Conservation (phyloP, 305 asterid genomes). For the Galium porrigens region DNA sequence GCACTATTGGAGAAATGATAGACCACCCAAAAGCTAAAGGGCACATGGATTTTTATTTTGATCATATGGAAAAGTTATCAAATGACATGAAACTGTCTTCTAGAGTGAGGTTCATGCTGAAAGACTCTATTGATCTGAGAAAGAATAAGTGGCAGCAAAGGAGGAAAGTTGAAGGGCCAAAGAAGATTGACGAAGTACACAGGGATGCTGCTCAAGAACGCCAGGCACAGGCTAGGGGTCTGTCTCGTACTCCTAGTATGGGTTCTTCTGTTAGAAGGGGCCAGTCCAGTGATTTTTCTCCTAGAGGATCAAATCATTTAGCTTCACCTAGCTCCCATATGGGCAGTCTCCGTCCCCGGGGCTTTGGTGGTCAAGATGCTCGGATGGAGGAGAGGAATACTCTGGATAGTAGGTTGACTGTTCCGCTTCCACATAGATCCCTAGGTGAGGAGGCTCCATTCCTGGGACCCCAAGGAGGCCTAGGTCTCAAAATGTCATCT, state of each 20-base stretch:
- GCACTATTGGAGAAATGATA: constrained; percentile 41
- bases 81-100: constrained; percentile 35
- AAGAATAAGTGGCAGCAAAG: constrained; percentile 46
- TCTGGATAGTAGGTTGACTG: constrained; percentile 27
- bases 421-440: constrained; percentile 32
- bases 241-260: constrained; percentile 34
- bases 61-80: constrained; percentile 26
- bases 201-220: constrained; percentile 50
- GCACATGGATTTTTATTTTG: constrained; percentile 35
- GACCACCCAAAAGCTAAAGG: constrained; percentile 36
- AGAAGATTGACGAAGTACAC: constrained; percentile 43
- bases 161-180: constrained; percentile 44
- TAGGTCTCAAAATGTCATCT: constrained; percentile 78
- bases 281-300: constrained; percentile 30
- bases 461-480: constrained; percentile 97
- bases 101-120: constrained; percentile 38
- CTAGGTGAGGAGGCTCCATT: constrained; percentile 37
- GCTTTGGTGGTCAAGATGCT: constrained; percentile 32
- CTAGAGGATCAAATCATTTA: constrained; percentile 24
- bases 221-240: constrained; percentile 32
- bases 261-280: constrained; percentile 30
- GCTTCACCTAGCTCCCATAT: constrained; percentile 31
- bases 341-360: constrained; percentile 30
- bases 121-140: constrained; percentile 40
- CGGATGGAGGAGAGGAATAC: constrained; percentile 29